Base-by-base conservation (phyloP, 805 yeast species). In the Candida xyloterini region DNA sequence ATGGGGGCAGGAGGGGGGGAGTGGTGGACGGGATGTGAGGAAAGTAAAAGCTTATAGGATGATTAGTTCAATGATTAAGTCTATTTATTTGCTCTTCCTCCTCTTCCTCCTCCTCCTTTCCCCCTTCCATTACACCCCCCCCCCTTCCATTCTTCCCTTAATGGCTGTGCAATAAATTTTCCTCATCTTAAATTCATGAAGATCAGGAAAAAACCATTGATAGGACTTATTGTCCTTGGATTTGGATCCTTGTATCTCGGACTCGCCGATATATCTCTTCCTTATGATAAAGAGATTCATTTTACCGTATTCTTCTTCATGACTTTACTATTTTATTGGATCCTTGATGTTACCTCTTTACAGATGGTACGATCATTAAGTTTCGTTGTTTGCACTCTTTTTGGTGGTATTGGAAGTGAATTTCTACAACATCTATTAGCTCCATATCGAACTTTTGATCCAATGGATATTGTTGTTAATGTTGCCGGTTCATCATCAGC, bases 321-420 rank as follows among this genome's bases (percentile, higher is more conserved):
- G 44, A 74, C 77, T 1, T 51, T 57, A 1, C 68, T 74, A 38
- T 73, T 76, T 46, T 75, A 70, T 53, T 70, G 72, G 61, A 54
- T 71, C 2, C 53, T 73, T 33, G 72, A 74, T 26, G 53, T 67
- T 7, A 55, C 56, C 15, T 54, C 67, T 2, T 42, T 63, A 16
- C 57, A 60, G 42, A 47, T 52, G 9, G 40, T 66, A 14, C 46
- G 71, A 15, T 59, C 47, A 18, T 32, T 62, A 16, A 58, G 75
- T 1, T 55, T 73, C 30, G 29, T 61, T 1, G 42, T 60, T 13
- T 74, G 79, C 50, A 70, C 77, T 1, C 13, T 69, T 3, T 59
- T 65, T 1, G 78, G 70, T 0, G 65, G 73, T 5, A 51, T 75
- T 1, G 63, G 65, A 4, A 76, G 76, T 70, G 82, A 76, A 47